phyloP scores from a whole-genome alignment of 1,284 basidiomycete genomes.

The Malassezia equina region DNA sequence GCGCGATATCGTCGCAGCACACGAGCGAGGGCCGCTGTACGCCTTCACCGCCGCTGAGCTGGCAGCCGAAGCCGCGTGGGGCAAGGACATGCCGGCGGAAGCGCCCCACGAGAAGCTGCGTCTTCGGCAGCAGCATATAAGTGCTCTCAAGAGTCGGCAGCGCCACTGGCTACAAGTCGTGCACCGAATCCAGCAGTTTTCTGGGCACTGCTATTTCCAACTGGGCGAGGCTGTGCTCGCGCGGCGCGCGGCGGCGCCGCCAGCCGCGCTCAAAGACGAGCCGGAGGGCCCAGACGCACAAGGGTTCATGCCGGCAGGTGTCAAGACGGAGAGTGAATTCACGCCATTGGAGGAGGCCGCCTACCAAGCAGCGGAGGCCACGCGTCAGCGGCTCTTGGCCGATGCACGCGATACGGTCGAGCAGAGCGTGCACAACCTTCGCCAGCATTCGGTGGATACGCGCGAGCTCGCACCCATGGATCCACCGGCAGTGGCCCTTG shows the following conservation, averaged over 20 bases:
- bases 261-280: not conserved
- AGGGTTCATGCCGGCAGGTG: too few relatives aligned
- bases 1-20: conserved; percentile 19
- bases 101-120: conserved; percentile 12
- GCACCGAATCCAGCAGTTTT: conserved; percentile 34
- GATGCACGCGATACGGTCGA: conserved; percentile 28
- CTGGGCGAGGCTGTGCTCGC: conserved; percentile 22
- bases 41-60: conserved; percentile 21
- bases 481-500: not conserved
- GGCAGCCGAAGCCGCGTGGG: conserved; percentile 11
- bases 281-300: not conserved
- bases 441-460: not conserved
- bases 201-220: conserved; percentile 38
- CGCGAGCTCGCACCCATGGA: not conserved
- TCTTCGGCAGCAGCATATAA: conserved; percentile 18
- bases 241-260: not conserved
- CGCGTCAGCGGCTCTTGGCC: conserved; percentile 28
- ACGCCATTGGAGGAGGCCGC: conserved; percentile 28
- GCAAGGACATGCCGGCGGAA: not conserved
- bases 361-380: conserved; percentile 32
- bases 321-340: not conserved
- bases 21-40: conserved; percentile 24
- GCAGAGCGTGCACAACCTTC: conserved; percentile 3
- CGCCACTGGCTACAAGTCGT: conserved; percentile 27
- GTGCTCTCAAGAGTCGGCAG: conserved; percentile 19